Conservation (phyloP, 768 basidiomycete species). For the Mrakia blollopis region DNA sequence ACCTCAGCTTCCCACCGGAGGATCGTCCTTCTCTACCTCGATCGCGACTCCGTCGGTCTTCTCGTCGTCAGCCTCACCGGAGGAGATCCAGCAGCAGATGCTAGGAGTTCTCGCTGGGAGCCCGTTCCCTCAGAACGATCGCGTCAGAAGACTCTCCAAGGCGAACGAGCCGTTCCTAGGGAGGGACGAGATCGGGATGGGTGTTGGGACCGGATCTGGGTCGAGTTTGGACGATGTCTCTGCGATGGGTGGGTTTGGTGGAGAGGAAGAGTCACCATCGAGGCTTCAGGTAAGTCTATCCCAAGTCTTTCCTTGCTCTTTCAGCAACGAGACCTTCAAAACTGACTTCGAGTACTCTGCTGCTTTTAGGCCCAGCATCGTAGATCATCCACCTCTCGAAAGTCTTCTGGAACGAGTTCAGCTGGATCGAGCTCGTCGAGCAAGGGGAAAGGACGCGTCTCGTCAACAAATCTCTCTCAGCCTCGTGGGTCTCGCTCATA, state of each 20-base stretch:
- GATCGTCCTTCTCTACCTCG: background rate
- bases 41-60: background rate
- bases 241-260: too few species aligned
- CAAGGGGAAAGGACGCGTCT: background rate
- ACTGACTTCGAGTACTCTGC: background rate
- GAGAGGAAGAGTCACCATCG: background rate
- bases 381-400: background rate
- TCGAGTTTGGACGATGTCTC: too few species aligned
- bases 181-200: background rate
- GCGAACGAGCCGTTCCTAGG: background rate
- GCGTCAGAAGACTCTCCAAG: background rate
- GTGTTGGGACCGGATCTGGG: background rate
- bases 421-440: background rate
- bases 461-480: background rate
- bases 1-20: background rate
- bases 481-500: background rate
- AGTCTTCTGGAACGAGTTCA: background rate
- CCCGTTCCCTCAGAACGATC: background rate
- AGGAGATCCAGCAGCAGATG: background rate
- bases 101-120: background rate
- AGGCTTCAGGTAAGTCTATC: too few species aligned
- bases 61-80: background rate
- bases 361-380: background rate
- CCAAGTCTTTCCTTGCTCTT: background rate
- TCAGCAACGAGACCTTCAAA: background rate